A percentile compares a stretch with the other conserved stretches of the same genome.
Evolutionary conservation across 257 asterid species (phyloP).

Genomic region (Linaria vulgaris): DNA sequence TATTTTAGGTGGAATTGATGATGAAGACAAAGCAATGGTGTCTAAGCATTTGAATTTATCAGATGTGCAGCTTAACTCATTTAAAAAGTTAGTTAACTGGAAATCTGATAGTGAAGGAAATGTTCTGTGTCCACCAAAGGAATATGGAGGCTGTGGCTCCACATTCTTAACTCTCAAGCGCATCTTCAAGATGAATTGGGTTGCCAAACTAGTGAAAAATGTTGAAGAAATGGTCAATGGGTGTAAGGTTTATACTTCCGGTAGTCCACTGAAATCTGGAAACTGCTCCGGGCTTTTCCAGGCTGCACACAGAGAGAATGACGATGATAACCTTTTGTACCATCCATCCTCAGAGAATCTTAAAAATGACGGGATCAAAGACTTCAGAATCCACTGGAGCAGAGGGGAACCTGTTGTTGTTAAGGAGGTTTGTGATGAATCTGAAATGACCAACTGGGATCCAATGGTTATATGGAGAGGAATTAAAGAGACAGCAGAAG

Average conservation of each 20-base stretch:
- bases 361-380: constrained; percentile 65
- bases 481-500: constrained; percentile 75
- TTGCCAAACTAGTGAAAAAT: constrained; percentile 83
- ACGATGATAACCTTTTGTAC: constrained; percentile 59
- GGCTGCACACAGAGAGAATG: constrained; percentile 61
- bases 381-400: constrained; percentile 80
- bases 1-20: constrained; percentile 35
- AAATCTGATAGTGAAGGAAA: constrained; percentile 68
- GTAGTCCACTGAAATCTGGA: constrained; percentile 43
- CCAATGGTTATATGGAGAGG: constrained; percentile 82
- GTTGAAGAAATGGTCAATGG: constrained; percentile 97
- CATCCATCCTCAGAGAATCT: constrained; percentile 68
- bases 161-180: constrained; percentile 67
- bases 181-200: constrained; percentile 99
- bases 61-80: constrained; percentile 43
- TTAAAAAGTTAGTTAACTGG: constrained; percentile 54
- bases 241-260: constrained; percentile 51
- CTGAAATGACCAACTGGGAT: constrained; percentile 74
- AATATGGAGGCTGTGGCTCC: constrained; percentile 80
- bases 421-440: constrained; percentile 71
- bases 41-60: constrained; percentile 41
- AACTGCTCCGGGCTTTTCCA: constrained; percentile 42
- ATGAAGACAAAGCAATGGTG: constrained; percentile 34
- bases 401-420: constrained; percentile 78
- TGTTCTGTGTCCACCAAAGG: constrained; percentile 75